Evolutionary conservation across 73 alveolate species (phyloP).

Genomic region (Paramecium octaurelia): DNA sequence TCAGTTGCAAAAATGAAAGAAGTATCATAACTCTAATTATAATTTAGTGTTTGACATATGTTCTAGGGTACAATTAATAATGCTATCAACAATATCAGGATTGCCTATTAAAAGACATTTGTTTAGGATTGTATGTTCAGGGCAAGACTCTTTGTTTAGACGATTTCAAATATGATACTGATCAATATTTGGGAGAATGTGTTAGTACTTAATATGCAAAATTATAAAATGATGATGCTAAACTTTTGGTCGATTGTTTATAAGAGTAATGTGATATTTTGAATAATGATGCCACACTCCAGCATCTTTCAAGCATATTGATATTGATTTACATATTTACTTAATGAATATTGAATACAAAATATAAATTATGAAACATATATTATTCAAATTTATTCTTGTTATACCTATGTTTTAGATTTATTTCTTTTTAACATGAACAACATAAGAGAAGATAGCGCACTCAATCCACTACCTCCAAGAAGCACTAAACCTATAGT

Average conservation of each 20-base stretch:
- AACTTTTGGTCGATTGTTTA: neutral
- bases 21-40: neutral
- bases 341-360: neutral
- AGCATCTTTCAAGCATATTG: neutral
- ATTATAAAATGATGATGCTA: slow-evolving; percentile 10
- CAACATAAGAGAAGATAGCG: neutral
- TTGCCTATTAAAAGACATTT: neutral
- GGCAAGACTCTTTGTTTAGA: neutral
- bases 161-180: neutral
- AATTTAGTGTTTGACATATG: slow-evolving; percentile 9
- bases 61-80: neutral
- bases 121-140: neutral
- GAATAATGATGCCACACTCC: neutral
- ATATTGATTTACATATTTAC: neutral
- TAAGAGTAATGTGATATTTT: neutral
- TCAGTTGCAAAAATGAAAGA: slow-evolving; percentile 22
- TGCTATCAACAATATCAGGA: neutral
- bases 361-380: neutral
- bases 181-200: neutral
- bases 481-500: neutral
- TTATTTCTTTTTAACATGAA: neutral
- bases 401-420: neutral
- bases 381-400: neutral
- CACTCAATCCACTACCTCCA: slow-evolving; percentile 34
- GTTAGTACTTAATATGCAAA: neutral